These are phyloP conservation scores for Gnetum montanum DNA, from an alignment of 75 land plant genomes.

Conservation along the genomic window DNA sequence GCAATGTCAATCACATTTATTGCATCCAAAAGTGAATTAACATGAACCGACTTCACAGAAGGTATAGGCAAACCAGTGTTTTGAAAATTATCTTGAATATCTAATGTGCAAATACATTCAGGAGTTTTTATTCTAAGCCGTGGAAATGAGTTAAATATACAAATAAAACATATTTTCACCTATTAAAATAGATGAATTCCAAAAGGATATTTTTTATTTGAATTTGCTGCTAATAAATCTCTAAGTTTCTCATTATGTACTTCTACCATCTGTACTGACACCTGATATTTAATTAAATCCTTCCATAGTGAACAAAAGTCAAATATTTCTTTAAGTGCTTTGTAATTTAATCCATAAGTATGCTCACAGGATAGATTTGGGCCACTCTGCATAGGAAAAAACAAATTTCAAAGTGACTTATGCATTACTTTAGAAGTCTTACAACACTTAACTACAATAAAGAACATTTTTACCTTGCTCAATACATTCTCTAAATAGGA, in stretches of 20 bases:
- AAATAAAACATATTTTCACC: background rate
- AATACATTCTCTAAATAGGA: no score
- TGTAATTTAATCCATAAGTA: constrained; percentile 80
- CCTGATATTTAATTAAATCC: constrained; percentile 61
- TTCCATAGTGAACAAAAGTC: constrained; percentile 58
- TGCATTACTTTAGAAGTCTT: background rate
- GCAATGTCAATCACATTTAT: constrained; percentile 62
- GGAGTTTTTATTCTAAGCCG: constrained; percentile 11
- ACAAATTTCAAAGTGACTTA: background rate
- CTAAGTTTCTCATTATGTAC: constrained; percentile 94
- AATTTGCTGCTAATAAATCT: constrained; percentile 67
- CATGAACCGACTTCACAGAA: constrained; percentile 48
- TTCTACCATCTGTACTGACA: constrained; percentile 86
- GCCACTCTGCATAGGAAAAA: constrained; percentile 39
- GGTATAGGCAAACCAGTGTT: constrained; percentile 62
- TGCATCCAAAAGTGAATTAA: constrained; percentile 49
- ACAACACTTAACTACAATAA: background rate
- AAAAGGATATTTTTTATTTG: constrained; percentile 85
- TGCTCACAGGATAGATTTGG: constrained; percentile 55
- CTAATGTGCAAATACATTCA: constrained; percentile 38
- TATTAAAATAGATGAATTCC: background rate
- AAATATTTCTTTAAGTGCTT: constrained; percentile 81
- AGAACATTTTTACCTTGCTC: background rate
- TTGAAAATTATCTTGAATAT: constrained; percentile 55
- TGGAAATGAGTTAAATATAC: background rate